phyloP scores from a whole-genome alignment of 495 filamentous ascomycete genomes.

The Daldinia grandis region DNA sequence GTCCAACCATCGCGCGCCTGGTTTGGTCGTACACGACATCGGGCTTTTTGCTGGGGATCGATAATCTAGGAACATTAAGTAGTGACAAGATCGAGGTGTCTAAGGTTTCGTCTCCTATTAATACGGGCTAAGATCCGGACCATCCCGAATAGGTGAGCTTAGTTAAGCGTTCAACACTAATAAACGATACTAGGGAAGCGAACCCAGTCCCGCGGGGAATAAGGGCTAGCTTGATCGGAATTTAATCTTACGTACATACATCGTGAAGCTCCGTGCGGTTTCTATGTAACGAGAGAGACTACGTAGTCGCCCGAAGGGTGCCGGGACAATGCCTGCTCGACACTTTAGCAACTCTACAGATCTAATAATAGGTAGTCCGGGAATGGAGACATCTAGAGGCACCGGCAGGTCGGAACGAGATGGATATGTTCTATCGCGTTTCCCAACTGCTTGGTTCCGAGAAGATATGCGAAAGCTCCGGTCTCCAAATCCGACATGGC shows the following conservation, averaged over 20 bases:
- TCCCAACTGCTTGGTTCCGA: constrained; percentile 21
- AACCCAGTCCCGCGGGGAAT: background rate
- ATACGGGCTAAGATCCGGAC: constrained; percentile 4
- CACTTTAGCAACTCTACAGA: background rate
- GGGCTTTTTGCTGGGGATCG: constrained; percentile 34
- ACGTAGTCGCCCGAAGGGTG: background rate
- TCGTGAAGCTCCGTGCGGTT: constrained; percentile 11
- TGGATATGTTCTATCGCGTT: background rate
- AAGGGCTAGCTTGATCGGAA: constrained; percentile 12
- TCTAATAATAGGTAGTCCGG: background rate
- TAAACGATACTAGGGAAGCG: background rate
- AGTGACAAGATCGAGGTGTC: constrained; percentile 16
- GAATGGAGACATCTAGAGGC: background rate
- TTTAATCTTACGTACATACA: constrained; percentile 15
- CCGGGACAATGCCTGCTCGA: constrained; percentile 7
- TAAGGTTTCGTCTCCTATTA: constrained; percentile 3
- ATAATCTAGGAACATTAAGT: constrained; percentile 6
- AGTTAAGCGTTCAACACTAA: constrained; percentile 11
- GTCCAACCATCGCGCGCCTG: background rate
- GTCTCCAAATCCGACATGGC: background rate
- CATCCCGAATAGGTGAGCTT: constrained; percentile 3
- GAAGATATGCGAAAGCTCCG: constrained; percentile 1
- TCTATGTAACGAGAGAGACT: background rate
- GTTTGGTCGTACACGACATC: constrained; percentile 27
- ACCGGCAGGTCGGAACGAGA: constrained; percentile 7